Percentiles rank a stretch among this genome's conserved stretches.
These are phyloP conservation scores for Aspergillus mulundensis DNA, from an alignment of 495 filamentous ascomycete genomes.

Conservation along the genomic window DNA sequence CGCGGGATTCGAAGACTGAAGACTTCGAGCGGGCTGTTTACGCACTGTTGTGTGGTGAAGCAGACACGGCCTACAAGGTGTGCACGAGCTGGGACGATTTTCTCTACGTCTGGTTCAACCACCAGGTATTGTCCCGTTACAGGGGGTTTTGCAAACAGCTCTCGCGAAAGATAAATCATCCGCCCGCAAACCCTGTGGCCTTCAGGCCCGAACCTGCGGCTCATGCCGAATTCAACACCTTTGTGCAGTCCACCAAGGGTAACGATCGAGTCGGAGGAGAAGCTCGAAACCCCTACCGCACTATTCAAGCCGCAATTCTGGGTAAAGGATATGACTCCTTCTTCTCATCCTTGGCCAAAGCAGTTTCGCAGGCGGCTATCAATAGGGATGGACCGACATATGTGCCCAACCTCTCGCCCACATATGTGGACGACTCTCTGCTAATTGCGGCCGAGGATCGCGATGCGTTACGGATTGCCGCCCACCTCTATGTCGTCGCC, in stretches of 20 bases:
- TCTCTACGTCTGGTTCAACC: slow-evolving; percentile 86
- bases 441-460: slow-evolving; percentile 37
- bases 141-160: slow-evolving; percentile 44
- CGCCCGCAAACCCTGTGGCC: slow-evolving; percentile 27
- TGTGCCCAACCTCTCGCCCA: slow-evolving; percentile 29
- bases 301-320: slow-evolving; percentile 46
- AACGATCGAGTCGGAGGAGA: slow-evolving; percentile 36
- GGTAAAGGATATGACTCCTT: slow-evolving; percentile 37
- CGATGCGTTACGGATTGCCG: slow-evolving; percentile 39
- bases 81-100: slow-evolving; percentile 84
- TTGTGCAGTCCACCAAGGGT: slow-evolving; percentile 33
- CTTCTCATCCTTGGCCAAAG: slow-evolving; percentile 35
- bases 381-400: slow-evolving; percentile 23
- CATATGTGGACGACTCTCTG: slow-evolving; percentile 31
- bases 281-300: slow-evolving; percentile 42
- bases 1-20: slow-evolving; percentile 60
- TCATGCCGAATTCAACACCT: slow-evolving; percentile 38
- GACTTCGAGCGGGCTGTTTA: slow-evolving; percentile 88
- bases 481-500: slow-evolving; percentile 49
- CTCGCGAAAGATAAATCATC: slow-evolving; percentile 38
- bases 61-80: slow-evolving; percentile 67
- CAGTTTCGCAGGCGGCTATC: slow-evolving; percentile 31
- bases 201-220: slow-evolving; percentile 39
- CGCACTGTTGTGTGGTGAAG: slow-evolving; percentile 78
- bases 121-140: slow-evolving; percentile 58